Conservation (phyloP, 2,329 filamentous ascomycete genomes). For the Diaporthe citrichinensis region DNA sequence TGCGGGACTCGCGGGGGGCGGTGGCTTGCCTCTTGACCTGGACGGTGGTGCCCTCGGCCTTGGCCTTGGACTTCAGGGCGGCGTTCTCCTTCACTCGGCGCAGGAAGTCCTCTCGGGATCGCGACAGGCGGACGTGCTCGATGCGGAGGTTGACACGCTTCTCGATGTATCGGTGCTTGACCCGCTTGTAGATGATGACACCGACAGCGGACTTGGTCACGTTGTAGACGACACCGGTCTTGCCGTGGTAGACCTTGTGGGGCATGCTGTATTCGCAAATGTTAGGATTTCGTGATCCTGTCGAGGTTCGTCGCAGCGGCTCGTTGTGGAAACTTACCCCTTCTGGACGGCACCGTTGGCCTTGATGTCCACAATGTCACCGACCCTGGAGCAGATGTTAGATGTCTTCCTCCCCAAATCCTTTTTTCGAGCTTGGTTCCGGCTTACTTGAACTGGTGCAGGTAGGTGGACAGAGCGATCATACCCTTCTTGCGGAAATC, state of each 20-base stretch:
- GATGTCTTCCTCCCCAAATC: slow-evolving; percentile 25
- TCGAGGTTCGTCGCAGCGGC: slow-evolving; percentile 31
- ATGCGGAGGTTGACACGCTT: slow-evolving; percentile 99
- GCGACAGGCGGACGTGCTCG: slow-evolving; percentile 95
- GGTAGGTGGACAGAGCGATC: slow-evolving; percentile 94
- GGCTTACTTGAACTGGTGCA: slow-evolving; percentile 89
- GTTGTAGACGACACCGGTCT: slow-evolving; percentile 99
- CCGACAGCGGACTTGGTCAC: slow-evolving; percentile 98
- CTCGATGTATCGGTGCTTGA: slow-evolving; percentile 99
- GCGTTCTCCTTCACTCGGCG: slow-evolving; percentile 97
- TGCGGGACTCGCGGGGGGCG: slow-evolving; percentile 84
- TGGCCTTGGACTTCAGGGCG: slow-evolving; percentile 91
- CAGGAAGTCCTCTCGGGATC: slow-evolving; percentile 97
- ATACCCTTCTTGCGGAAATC: slow-evolving; percentile 95
- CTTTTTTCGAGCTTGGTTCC: slow-evolving; percentile 32
- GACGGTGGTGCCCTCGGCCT: slow-evolving; percentile 87
- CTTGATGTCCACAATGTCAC: slow-evolving; percentile 99
- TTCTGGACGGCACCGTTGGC: slow-evolving; percentile 99
- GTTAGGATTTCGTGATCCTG: slow-evolving; percentile 50
- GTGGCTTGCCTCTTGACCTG: slow-evolving; percentile 93
- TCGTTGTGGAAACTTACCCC: slow-evolving; percentile 75
- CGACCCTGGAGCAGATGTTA: slow-evolving; percentile 73
- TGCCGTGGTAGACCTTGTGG: slow-evolving; percentile 99
- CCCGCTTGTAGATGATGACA: slow-evolving; percentile 99
- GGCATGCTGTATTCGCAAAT: slow-evolving; percentile 79